Evolutionary conservation across 2,329 filamentous ascomycete genomes (phyloP).

Genomic region (Fusarium paranaense): DNA sequence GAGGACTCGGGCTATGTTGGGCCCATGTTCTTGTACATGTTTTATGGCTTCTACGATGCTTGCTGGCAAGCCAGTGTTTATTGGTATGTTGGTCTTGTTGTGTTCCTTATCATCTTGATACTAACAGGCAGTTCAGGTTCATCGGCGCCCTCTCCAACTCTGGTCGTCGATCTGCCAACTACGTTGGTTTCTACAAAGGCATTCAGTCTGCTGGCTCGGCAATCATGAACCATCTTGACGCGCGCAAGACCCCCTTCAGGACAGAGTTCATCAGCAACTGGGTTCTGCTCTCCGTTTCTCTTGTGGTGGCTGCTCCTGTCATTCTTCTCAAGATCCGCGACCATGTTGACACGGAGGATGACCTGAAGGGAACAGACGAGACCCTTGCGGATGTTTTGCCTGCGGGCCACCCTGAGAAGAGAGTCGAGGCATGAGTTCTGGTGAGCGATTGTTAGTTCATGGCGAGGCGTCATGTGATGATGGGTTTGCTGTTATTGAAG

Average conservation of each 20-base stretch:
- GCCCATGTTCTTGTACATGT: slow-evolving; percentile 90
- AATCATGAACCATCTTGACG: slow-evolving; percentile 54
- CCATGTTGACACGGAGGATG: slow-evolving; percentile 82
- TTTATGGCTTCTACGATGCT: slow-evolving; percentile 90
- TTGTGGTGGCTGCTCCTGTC: slow-evolving; percentile 82
- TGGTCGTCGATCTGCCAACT: slow-evolving; percentile 89
- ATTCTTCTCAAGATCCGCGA: slow-evolving; percentile 85
- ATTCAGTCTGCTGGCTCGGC: slow-evolving; percentile 82
- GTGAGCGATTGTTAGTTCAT: slow-evolving; percentile 10
- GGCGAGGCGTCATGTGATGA: neutral
- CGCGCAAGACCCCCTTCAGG: slow-evolving; percentile 66
- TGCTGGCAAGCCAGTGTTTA: slow-evolving; percentile 92
- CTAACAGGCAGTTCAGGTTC: slow-evolving; percentile 62
- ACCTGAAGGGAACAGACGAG: slow-evolving; percentile 87
- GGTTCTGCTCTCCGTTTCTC: slow-evolving; percentile 78
- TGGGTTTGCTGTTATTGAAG: neutral
- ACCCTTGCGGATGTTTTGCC: slow-evolving; percentile 75
- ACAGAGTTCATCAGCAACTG: slow-evolving; percentile 78
- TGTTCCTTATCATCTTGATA: slow-evolving; percentile 14
- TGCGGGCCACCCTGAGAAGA: slow-evolving; percentile 29
- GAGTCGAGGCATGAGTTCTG: neutral
- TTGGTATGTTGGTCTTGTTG: slow-evolving; percentile 73
- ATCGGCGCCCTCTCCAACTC: slow-evolving; percentile 96
- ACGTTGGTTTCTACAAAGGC: slow-evolving; percentile 90
- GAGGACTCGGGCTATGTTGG: slow-evolving; percentile 73